Conservation (phyloP, 176 grass and related monocot genomes). For the Miscanthus lutarioriparius region DNA sequence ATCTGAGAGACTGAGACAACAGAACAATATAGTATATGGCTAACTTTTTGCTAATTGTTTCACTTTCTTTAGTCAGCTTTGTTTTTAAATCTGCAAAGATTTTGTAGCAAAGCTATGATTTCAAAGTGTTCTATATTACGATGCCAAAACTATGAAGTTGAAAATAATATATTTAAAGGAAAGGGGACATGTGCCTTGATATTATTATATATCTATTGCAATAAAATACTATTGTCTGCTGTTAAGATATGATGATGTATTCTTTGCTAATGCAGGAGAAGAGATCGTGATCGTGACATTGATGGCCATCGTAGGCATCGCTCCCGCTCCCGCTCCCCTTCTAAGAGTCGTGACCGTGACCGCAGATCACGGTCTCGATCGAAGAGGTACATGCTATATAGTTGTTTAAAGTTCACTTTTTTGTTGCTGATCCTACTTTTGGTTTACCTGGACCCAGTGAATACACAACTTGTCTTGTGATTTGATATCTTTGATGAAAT, state of each 20-base stretch:
- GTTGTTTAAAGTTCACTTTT: not conserved
- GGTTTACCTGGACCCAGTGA: not conserved
- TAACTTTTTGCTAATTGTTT: not conserved
- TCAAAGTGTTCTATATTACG: not conserved
- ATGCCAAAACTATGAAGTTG: not conserved
- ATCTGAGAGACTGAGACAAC: not conserved
- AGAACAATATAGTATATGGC: not conserved
- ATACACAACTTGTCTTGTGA: constrained; percentile 2
- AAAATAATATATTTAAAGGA: not conserved
- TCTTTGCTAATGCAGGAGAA: constrained; percentile 51
- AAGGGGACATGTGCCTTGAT: not conserved
- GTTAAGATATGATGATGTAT: not conserved
- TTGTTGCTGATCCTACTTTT: not conserved
- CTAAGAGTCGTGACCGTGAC: constrained; percentile 65
- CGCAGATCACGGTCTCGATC: constrained; percentile 71
- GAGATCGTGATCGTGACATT: constrained; percentile 61
- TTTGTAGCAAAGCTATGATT: not conserved
- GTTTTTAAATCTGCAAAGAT: not conserved
- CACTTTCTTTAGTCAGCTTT: not conserved
- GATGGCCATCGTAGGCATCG: constrained; percentile 68
- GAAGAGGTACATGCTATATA: constrained; percentile 56
- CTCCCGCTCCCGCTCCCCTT: constrained; percentile 55
- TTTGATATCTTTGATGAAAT: not conserved
- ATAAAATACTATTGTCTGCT: not conserved
- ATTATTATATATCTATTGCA: not conserved